phyloP scores from a whole-genome alignment of 768 basidiomycete species.

The Lactarius deliciosus region DNA sequence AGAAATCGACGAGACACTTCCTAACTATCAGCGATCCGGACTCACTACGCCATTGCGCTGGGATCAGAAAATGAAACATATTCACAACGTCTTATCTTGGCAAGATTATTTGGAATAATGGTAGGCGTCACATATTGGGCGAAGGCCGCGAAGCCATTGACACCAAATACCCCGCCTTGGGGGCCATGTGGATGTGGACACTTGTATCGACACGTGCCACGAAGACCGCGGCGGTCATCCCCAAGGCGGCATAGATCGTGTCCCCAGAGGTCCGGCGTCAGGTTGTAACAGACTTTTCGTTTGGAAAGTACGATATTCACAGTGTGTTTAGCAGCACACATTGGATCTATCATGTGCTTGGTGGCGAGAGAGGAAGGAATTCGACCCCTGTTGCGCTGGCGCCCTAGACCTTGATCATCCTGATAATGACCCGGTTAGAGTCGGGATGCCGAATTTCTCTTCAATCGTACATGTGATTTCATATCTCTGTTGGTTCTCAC shows the following conservation, averaged over 20 bases:
- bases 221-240: neutral
- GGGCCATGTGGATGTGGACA: neutral
- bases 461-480: neutral
- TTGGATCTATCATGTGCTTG: no score
- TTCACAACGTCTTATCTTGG: neutral
- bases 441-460: neutral
- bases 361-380: no score
- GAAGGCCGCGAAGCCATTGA: neutral
- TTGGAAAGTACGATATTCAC: neutral
- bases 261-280: neutral
- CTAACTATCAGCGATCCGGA: neutral
- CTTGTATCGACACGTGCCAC: neutral
- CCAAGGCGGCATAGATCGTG: neutral
- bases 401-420: neutral
- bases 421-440: neutral
- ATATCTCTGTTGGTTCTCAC: neutral
- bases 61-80: no score
- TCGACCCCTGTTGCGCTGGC: neutral
- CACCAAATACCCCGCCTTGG: neutral
- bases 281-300: neutral
- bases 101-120: neutral
- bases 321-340: neutral
- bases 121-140: neutral
- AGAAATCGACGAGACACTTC: no score
- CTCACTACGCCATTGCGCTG: no score